Percentiles rank a stretch among this genome's conserved stretches.
Conservation (phyloP, 441 rosid species). For the Erodium texanum region DNA sequence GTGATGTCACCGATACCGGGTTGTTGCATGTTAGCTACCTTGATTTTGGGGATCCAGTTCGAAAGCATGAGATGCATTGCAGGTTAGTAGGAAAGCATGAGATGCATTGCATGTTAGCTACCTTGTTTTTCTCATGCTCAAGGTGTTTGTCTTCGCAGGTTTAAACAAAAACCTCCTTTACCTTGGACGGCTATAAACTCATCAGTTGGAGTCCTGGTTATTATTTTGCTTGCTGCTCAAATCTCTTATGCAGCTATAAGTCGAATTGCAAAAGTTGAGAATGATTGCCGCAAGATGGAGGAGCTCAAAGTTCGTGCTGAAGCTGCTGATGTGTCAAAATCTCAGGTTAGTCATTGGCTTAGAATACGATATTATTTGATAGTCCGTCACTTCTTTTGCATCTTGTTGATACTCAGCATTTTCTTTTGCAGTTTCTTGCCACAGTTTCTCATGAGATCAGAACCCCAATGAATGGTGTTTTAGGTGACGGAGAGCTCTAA, state of each 20-base stretch:
- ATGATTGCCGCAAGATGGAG: slow-evolving; percentile 58
- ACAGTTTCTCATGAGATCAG: slow-evolving; percentile 98
- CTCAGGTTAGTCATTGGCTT: slow-evolving; percentile 45
- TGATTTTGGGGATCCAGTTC: slow-evolving; percentile 86
- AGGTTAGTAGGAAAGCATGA: slow-evolving; percentile 34
- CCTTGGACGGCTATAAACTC: slow-evolving; percentile 77
- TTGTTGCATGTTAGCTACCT: slow-evolving; percentile 50
- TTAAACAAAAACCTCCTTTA: slow-evolving; percentile 61
- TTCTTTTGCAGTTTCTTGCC: slow-evolving; percentile 70
- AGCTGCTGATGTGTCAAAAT: slow-evolving; percentile 96
- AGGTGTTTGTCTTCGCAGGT: slow-evolving; percentile 33
- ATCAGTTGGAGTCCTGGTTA: slow-evolving; percentile 52
- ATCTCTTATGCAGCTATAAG: slow-evolving; percentile 67
- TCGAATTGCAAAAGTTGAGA: slow-evolving; percentile 71
- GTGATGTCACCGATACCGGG: slow-evolving; percentile 54
- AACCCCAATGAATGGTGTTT: slow-evolving; percentile 96
- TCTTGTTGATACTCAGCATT: slow-evolving; percentile 12
- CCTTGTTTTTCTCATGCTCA: slow-evolving; percentile 4
- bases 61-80: slow-evolving; percentile 96
- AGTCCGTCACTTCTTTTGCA: neutral
- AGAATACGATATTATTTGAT: neutral
- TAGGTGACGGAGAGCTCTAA: slow-evolving; percentile 36
- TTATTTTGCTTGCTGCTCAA: slow-evolving; percentile 65
- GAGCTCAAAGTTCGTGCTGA: slow-evolving; percentile 87
- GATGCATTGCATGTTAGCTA: too few relatives aligned